phyloP scores from a whole-genome alignment of 306 rosid species.

The Dalbergia cultrata region DNA sequence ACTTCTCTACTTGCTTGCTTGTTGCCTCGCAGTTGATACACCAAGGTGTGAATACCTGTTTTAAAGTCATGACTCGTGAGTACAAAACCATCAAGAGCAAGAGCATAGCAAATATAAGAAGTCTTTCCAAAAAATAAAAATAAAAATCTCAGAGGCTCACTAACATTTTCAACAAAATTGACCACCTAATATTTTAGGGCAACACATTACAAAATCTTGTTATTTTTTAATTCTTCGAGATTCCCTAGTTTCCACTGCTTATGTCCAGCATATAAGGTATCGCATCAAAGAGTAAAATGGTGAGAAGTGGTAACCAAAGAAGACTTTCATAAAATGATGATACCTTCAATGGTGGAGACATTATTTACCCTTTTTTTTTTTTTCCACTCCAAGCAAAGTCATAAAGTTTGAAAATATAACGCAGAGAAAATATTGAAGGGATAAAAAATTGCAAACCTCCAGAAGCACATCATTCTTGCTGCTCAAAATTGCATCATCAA shows the following conservation, averaged over 20 bases:
- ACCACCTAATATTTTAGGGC: background rate
- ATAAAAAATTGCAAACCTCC: slow-evolving; percentile 70
- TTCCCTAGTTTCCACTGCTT: slow-evolving; percentile 2
- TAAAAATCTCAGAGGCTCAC: background rate
- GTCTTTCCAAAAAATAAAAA: background rate
- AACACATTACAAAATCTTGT: background rate
- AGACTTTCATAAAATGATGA: slow-evolving; percentile 25
- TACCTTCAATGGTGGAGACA: slow-evolving; percentile 5
- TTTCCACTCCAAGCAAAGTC: background rate
- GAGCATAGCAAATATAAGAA: slow-evolving; percentile 4
- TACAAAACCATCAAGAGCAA: slow-evolving; percentile 26
- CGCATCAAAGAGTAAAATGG: slow-evolving; percentile 8
- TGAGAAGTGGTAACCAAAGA: background rate
- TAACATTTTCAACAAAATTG: slow-evolving; percentile 3
- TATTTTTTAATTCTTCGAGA: slow-evolving; percentile 7
- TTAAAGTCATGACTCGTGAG: slow-evolving; percentile 38
- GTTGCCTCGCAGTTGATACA: slow-evolving; percentile 84
- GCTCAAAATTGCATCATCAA: slow-evolving; percentile 72
- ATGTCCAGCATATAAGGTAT: slow-evolving; percentile 1
- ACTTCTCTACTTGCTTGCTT: slow-evolving; percentile 82
- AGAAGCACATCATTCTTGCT: slow-evolving; percentile 75
- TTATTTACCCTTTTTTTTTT: background rate
- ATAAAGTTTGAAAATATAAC: slow-evolving; percentile 15
- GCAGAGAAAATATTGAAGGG: slow-evolving; percentile 20
- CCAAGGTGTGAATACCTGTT: slow-evolving; percentile 94